Evolutionary conservation across 2,329 filamentous ascomycete genomes (phyloP), one percentile per base, ranked within the genome.

Genomic region (Podosphaera xanthii): DNA sequence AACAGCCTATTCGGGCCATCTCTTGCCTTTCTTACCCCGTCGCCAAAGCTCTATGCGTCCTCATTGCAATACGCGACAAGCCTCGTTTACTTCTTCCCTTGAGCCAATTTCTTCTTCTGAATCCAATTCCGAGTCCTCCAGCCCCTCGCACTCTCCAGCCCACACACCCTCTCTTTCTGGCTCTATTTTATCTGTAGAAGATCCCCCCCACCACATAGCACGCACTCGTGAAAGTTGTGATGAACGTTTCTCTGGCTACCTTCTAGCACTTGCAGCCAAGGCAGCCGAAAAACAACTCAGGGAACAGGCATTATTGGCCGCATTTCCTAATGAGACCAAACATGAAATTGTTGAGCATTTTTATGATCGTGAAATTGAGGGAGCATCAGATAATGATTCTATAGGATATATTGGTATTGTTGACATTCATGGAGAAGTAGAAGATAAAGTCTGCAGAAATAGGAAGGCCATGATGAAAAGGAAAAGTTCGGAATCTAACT

Each of bases 251-350:
- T 81, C 84, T 58, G 81, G 83, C 44, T 90, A 90, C 69, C 72
- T 95, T 59, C 77, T 94, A 60, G 82, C 86, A 60, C 74, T 94
- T 60, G 87, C 89, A 50, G 86, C 86, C 57, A 84, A 82, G 67
- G 84, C 88, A 67, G 86, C 86, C 7, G 83, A 92, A 69, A 81
- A 83, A 67, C 84, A 91, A 69, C 75, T 96, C 63, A 81, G 85
- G 62, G 89, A 71, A 80, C 83, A 60, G 84, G 86, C 84, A 55
- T 76, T 89, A 52, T 46, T 58, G 68, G 82, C 83, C 46, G 86
- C 84, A 1, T 90, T 88, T 67, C 84, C 85, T 66, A 83, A 83
- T 66, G 86, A 84, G 66, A 78, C 65, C 6, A 64, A 63, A 46
- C 65, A 69, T 59, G 61, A 70, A 36, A 67, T 67, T 33, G 67